A percentile compares a stretch with the other conserved stretches of the same genome.
These are phyloP conservation scores for Nitzschia sp. DNA, from an alignment of 108 stramenopile genomes.

Conservation along the genomic window DNA sequence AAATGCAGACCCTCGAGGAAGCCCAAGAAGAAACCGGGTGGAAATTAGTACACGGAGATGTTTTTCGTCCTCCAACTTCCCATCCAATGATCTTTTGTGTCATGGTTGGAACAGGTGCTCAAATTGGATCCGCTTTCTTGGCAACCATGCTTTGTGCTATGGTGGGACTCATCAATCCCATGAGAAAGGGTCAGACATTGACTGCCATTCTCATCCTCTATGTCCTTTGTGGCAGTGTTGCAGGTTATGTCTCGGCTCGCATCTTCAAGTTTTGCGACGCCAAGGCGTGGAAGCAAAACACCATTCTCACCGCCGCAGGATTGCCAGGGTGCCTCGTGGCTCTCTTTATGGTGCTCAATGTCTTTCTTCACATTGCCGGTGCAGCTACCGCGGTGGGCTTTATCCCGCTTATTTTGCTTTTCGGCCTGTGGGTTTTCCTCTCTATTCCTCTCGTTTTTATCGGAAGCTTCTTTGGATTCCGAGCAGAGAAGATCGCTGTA, in stretches of 20 bases:
- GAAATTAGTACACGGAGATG: slow-evolving; percentile 98
- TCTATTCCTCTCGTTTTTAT: slow-evolving; percentile 92
- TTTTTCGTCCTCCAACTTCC: slow-evolving; percentile 90
- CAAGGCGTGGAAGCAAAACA: slow-evolving; percentile 77
- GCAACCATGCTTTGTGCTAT: slow-evolving; percentile 77
- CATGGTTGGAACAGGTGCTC: slow-evolving; percentile 90
- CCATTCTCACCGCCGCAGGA: slow-evolving; percentile 79
- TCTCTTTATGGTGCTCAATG: slow-evolving; percentile 85
- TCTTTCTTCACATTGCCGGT: slow-evolving; percentile 77
- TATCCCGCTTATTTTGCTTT: slow-evolving; percentile 78
- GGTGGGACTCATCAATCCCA: slow-evolving; percentile 87
- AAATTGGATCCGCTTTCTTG: slow-evolving; percentile 85
- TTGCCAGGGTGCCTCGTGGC: slow-evolving; percentile 80
- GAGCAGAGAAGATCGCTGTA: slow-evolving; percentile 69
- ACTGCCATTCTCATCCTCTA: slow-evolving; percentile 89
- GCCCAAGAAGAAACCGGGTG: slow-evolving; percentile 96
- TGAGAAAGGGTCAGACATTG: slow-evolving; percentile 93
- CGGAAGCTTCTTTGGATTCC: slow-evolving; percentile 94
- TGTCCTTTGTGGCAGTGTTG: slow-evolving; percentile 87
- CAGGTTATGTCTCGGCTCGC: slow-evolving; percentile 86
- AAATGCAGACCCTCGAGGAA: slow-evolving; percentile 78
- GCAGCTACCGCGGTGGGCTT: slow-evolving; percentile 91
- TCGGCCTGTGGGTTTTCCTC: slow-evolving; percentile 83
- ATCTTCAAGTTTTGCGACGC: slow-evolving; percentile 92
- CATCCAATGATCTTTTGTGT: slow-evolving; percentile 83